Base-by-base conservation (phyloP, 1,284 basidiomycete genomes). In the Termitomyces sp. region DNA sequence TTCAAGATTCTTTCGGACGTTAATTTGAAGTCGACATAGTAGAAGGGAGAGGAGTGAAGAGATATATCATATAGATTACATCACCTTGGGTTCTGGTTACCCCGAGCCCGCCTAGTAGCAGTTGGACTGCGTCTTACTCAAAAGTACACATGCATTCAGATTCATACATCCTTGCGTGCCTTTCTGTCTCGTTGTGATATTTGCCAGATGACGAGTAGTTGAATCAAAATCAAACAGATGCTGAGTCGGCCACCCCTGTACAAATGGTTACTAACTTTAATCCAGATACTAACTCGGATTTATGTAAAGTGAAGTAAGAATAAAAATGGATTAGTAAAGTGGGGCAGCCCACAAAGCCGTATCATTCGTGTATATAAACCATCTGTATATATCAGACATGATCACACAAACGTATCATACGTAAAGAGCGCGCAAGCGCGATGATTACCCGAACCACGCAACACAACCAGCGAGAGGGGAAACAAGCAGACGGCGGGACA, bases 1-100 rank as follows among this genome's bases (percentile, higher is more conserved):
- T 98, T 98, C 77, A 92, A 88, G 73, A 90, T 81, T 24, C 73
- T 92, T 19, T 88, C 88, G 2, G 89, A 92, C 63, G 83, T 92
- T 53, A 86, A 80, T 64, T 67, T 92, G 60, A 88, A 87, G 67
- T 78, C 83, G 24, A 68, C 79, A 64, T 86, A 78, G 64, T 86
- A 78, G 64, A 61, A 21, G n/a, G 24, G 30, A 38, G 19, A 13
- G 31, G 30, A 28, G 19, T 24, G 38, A 38, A 31, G 50, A 30
- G 42, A 38, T 19, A 52, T 59, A 51, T 54, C 31, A 58, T 45
- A 55, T 46, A 50, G 58, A 54, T 60, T 50, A 56, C 51, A 52
- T 39, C 17, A 40, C 13, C 21, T 48, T 49, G 34, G 49, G 58
- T 31, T 48, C 42, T 54, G 43, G 45, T 54, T 52, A 57, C 53